phyloP scores from a whole-genome alignment of 768 basidiomycete genomes.

The Suillus paluster region DNA sequence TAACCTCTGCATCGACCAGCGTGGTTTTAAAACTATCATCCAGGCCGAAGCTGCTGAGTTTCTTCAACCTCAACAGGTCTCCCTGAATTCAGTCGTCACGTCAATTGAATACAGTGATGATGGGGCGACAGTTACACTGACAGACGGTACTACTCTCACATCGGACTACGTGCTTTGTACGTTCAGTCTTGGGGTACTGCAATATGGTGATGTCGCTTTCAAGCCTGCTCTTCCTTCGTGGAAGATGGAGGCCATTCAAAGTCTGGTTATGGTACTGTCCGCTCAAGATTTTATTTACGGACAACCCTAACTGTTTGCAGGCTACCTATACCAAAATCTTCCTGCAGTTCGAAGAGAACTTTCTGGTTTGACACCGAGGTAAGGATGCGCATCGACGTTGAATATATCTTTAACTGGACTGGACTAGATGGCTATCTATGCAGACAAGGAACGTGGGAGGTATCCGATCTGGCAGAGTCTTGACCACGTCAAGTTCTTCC shows the following conservation, averaged over 20 bases:
- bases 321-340: slow-evolving; percentile 72
- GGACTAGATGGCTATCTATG: slow-evolving; percentile 51
- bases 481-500: slow-evolving; percentile 60
- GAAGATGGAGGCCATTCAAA: slow-evolving; percentile 68
- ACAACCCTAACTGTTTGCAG: slow-evolving; percentile 25
- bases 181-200: slow-evolving; percentile 73
- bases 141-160: slow-evolving; percentile 45
- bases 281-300: neutral
- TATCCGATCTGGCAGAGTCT: slow-evolving; percentile 74
- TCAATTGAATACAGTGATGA: slow-evolving; percentile 48
- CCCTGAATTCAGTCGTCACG: slow-evolving; percentile 55
- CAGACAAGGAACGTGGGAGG: slow-evolving; percentile 58
- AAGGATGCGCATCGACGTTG: neutral
- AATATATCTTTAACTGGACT: neutral
- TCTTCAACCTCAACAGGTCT: slow-evolving; percentile 48
- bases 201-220: slow-evolving; percentile 63
- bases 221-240: slow-evolving; percentile 58
- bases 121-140: slow-evolving; percentile 52
- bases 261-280: slow-evolving; percentile 58
- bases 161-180: slow-evolving; percentile 68
- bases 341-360: slow-evolving; percentile 62
- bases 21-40: slow-evolving; percentile 62
- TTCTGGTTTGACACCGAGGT: slow-evolving; percentile 60
- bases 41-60: slow-evolving; percentile 62
- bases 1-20: slow-evolving; percentile 58